Percentiles rank a stretch among this genome's conserved stretches.
phyloP scores from a whole-genome alignment of 2,329 filamentous ascomycete genomes.

The Corniculantispora saksenae region DNA sequence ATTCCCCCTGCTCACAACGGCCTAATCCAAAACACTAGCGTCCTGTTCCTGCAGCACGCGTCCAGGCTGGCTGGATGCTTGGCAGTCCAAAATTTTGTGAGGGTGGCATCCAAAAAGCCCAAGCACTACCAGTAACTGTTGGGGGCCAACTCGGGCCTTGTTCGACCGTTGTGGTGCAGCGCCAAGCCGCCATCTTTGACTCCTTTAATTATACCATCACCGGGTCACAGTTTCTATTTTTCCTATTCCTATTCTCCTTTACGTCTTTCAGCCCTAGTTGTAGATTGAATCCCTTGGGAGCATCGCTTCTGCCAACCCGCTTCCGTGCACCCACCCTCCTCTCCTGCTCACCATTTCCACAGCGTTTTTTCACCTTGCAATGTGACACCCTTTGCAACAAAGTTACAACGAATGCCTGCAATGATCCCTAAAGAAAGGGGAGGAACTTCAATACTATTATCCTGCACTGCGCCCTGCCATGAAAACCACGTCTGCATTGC shows the following conservation, averaged over 20 bases:
- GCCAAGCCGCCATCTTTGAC: neutral
- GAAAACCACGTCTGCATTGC: neutral
- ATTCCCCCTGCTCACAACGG: conserved; percentile 6
- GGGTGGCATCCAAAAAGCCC: neutral
- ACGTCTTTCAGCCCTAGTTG: neutral
- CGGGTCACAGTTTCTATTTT: neutral
- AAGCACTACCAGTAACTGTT: too few species aligned
- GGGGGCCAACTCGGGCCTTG: neutral
- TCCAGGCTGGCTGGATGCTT: neutral
- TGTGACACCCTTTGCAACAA: neutral
- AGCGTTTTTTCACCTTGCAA: neutral
- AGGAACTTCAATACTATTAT: neutral
- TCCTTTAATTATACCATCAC: conserved; percentile 1
- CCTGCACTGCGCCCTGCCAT: neutral
- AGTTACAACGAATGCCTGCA: neutral
- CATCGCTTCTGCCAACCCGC: neutral
- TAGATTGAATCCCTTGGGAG: neutral
- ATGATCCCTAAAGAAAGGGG: neutral
- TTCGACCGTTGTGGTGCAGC: neutral
- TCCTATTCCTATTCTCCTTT: neutral
- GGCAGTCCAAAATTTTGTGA: neutral
- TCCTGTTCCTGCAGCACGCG: conserved; percentile 10
- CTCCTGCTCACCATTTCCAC: neutral
- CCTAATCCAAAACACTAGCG: conserved; percentile 17
- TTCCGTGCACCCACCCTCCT: neutral